Conservation (phyloP, 768 basidiomycete genomes). For the Mycena leptocephala region DNA sequence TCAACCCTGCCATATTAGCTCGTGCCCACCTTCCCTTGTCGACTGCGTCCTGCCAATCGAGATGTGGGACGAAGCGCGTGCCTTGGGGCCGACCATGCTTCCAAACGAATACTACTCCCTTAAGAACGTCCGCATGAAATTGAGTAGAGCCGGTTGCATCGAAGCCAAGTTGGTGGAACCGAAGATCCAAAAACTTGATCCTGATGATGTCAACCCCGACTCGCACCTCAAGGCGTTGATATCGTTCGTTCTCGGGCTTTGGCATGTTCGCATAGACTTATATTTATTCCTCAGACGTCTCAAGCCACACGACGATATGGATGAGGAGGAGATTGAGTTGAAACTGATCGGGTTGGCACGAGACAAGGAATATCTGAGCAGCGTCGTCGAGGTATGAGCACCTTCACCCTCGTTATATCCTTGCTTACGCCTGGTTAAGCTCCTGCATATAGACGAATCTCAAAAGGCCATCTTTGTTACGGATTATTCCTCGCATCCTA, state of each 20-base stretch:
- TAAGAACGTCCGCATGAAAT: constrained; percentile 65
- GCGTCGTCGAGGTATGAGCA: constrained; percentile 70
- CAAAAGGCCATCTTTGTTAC: constrained; percentile 68
- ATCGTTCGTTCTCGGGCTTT: constrained; percentile 54
- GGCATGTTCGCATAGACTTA: not conserved
- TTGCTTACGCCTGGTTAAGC: constrained; percentile 49
- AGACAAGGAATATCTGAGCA: constrained; percentile 64
- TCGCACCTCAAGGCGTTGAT: constrained; percentile 65
- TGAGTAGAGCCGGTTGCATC: constrained; percentile 55
- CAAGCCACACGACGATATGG: constrained; percentile 39
- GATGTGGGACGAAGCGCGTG: constrained; percentile 71
- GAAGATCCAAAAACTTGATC: constrained; percentile 64
- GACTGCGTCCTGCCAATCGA: constrained; percentile 68
- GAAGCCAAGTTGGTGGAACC: constrained; percentile 69
- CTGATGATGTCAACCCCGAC: constrained; percentile 52
- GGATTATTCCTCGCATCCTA: constrained; percentile 73
- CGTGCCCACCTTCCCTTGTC: constrained; percentile 64
- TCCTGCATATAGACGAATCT: constrained; percentile 59
- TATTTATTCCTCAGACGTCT: constrained; percentile 53
- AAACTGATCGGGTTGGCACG: constrained; percentile 64
- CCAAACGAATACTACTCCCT: constrained; percentile 69
- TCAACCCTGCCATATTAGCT: constrained; percentile 53
- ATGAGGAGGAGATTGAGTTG: constrained; percentile 52
- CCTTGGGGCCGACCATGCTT: constrained; percentile 60
- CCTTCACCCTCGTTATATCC: not conserved